A percentile compares a stretch with the other conserved stretches of the same genome.
These are phyloP conservation scores for Aspergillus neoniger DNA, from an alignment of 2,329 filamentous ascomycete species.

Conservation along the genomic window DNA sequence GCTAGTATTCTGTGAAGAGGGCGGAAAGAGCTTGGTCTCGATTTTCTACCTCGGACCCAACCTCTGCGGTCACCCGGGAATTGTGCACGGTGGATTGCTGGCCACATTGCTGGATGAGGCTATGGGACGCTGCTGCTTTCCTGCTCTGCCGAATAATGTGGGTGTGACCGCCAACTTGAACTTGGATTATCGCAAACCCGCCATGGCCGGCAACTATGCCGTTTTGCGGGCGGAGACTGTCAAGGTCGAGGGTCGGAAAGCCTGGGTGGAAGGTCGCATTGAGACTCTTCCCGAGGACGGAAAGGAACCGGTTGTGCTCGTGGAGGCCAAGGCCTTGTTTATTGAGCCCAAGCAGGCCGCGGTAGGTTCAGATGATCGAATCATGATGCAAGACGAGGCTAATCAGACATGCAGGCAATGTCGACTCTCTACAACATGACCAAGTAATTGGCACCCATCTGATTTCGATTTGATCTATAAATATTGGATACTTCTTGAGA, in stretches of 20 bases:
- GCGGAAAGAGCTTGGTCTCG: conserved; percentile 68
- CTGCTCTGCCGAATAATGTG: conserved; percentile 78
- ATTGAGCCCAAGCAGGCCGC: conserved; percentile 82
- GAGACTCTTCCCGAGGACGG: conserved; percentile 71
- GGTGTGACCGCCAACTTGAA: conserved; percentile 82
- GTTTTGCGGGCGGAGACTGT: conserved; percentile 78
- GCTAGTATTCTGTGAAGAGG: conserved; percentile 70
- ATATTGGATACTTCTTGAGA: not conserved
- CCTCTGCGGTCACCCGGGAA: conserved; percentile 85
- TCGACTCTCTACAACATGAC: not conserved
- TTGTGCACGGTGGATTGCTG: conserved; percentile 85
- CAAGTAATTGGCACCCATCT: not conserved
- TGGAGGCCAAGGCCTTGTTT: conserved; percentile 83
- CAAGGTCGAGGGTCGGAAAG: conserved; percentile 88
- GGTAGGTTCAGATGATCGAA: conserved; percentile 52
- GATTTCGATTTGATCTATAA: not conserved
- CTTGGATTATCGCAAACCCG: conserved; percentile 78
- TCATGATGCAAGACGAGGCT: not conserved
- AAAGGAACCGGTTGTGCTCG: conserved; percentile 67
- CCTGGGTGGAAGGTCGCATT: conserved; percentile 85
- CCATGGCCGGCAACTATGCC: conserved; percentile 71
- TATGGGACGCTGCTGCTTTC: conserved; percentile 83
- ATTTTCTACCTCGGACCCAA: conserved; percentile 76
- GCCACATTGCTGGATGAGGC: conserved; percentile 94
- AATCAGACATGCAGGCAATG: not conserved